These are phyloP conservation scores for Letharia lupina DNA, from an alignment of 495 filamentous ascomycete genomes.

Conservation along the genomic window DNA sequence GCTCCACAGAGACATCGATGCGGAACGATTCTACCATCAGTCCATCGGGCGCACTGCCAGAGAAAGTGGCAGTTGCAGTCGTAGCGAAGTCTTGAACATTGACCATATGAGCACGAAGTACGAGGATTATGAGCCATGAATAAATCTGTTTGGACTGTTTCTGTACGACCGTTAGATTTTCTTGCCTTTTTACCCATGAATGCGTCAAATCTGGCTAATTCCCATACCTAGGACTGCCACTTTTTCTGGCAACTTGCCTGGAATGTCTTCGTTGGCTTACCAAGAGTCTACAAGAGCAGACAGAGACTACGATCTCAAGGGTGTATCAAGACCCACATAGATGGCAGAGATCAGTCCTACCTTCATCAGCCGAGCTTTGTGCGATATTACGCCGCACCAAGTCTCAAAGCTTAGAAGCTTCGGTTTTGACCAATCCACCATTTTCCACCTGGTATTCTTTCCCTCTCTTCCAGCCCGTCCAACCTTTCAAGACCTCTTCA, in stretches of 20 bases:
- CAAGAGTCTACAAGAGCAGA: background rate
- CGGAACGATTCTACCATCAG: background rate
- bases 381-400: background rate
- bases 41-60: background rate
- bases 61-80: background rate
- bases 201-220: background rate
- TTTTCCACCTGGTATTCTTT: constrained; percentile 57
- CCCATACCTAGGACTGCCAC: background rate
- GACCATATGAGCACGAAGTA: background rate
- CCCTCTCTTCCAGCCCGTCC: constrained; percentile 72
- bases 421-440: constrained; percentile 47
- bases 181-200: background rate
- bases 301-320: background rate
- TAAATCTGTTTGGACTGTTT: background rate
- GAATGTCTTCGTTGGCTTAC: background rate
- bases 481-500: constrained; percentile 56
- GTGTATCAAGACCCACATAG: background rate
- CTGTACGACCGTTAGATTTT: background rate
- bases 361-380: background rate
- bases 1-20: background rate
- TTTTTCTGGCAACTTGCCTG: background rate
- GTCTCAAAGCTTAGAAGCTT: constrained; percentile 43
- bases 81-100: background rate
- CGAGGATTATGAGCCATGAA: background rate
- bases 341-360: background rate